These are phyloP conservation scores for Fusarium zealandicum DNA, from an alignment of 2,329 filamentous ascomycete genomes.

Conservation along the genomic window DNA sequence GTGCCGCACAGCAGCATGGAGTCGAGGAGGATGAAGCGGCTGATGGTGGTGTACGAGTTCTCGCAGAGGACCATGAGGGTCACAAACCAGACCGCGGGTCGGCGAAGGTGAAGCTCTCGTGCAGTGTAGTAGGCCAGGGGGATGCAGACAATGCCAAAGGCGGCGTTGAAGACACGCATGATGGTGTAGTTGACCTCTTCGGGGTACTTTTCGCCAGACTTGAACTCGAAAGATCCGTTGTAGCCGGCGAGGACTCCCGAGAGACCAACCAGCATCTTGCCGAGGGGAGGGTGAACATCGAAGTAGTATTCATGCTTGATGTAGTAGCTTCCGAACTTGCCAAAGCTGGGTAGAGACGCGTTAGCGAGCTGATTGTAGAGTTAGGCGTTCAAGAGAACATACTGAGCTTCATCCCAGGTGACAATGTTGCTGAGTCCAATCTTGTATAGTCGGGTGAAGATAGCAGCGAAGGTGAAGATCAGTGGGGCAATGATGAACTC, in stretches of 20 bases:
- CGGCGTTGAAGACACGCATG: conserved; percentile 97
- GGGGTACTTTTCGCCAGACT: conserved; percentile 95
- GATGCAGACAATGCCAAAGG: conserved; percentile 91
- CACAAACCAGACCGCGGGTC: conserved; percentile 91
- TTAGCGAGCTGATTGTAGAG: conserved; percentile 13
- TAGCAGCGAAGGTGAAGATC: conserved; percentile 66
- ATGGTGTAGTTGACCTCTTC: conserved; percentile 95
- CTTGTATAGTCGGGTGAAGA: conserved; percentile 74
- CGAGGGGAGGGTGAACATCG: conserved; percentile 86
- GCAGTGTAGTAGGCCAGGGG: conserved; percentile 96
- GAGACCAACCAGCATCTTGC: conserved; percentile 97
- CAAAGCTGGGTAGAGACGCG: conserved; percentile 66
- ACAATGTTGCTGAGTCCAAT: conserved; percentile 73
- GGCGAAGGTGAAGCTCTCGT: conserved; percentile 84
- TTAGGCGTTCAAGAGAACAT: conserved; percentile 43
- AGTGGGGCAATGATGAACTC: conserved; percentile 68
- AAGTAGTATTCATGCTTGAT: conserved; percentile 99
- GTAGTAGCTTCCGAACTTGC: conserved; percentile 99
- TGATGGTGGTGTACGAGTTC: conserved; percentile 99
- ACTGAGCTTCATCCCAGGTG: conserved; percentile 73
- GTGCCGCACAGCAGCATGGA: conserved; percentile 99
- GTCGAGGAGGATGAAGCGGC: conserved; percentile 95
- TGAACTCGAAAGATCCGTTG: conserved; percentile 99
- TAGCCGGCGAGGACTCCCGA: conserved; percentile 97
- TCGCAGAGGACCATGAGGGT: conserved; percentile 98